These are phyloP conservation scores for Fusarium buharicum DNA, from an alignment of 2,329 filamentous ascomycete genomes.

Conservation along the genomic window DNA sequence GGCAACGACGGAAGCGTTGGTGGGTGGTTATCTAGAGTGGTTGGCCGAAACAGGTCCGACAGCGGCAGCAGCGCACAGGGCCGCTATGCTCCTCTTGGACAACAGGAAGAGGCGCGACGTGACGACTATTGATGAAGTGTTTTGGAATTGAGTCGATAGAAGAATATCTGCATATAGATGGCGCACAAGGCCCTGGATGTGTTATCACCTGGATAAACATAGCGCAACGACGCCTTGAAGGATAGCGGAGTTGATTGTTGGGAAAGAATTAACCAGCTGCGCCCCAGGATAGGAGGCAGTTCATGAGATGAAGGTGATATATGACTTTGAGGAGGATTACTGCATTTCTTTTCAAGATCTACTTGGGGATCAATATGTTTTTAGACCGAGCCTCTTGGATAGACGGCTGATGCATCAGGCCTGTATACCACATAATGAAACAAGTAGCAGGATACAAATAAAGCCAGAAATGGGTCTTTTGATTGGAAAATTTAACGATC, in stretches of 20 bases:
- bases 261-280: constrained; percentile 11
- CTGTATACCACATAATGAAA: constrained; percentile 32
- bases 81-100: constrained; percentile 56
- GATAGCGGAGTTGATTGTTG: constrained; percentile 24
- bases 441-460: constrained; percentile 9
- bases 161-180: constrained; percentile 55
- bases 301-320: constrained; percentile 25
- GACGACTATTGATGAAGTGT: constrained; percentile 40
- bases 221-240: constrained; percentile 13
- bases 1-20: constrained; percentile 57
- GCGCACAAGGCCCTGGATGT: constrained; percentile 37
- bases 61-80: constrained; percentile 54
- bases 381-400: constrained; percentile 38
- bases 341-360: constrained; percentile 21
- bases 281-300: constrained; percentile 10
- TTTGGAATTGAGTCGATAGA: constrained; percentile 42
- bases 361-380: constrained; percentile 25
- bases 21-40: constrained; percentile 60
- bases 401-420: constrained; percentile 24
- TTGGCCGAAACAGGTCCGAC: constrained; percentile 53
- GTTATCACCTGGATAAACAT: constrained; percentile 33
- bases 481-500: neutral
- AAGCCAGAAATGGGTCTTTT: neutral
- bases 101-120: constrained; percentile 52
- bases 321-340: constrained; percentile 16